Conservation (phyloP, 805 yeast genomes). For the Candida schatavii region DNA sequence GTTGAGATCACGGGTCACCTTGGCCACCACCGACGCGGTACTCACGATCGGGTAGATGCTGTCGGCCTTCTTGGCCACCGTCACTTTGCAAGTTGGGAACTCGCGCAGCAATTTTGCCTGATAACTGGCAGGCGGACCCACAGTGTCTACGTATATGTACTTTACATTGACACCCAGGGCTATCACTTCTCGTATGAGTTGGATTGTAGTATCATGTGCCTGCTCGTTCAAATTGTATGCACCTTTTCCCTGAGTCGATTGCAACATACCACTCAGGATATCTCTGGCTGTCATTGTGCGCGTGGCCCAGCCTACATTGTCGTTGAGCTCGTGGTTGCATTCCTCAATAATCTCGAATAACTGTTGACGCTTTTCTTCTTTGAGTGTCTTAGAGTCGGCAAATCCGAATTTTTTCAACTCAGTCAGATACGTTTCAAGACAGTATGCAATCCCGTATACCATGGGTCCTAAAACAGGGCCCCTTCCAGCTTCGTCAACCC, state of each 20-base stretch:
- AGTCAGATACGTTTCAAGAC: constrained; percentile 51
- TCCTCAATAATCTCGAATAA: constrained; percentile 60
- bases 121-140: constrained; percentile 89
- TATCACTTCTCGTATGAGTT: constrained; percentile 63
- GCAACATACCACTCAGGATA: constrained; percentile 84
- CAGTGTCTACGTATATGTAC: constrained; percentile 89
- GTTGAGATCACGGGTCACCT: constrained; percentile 84
- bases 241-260: constrained; percentile 45
- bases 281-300: constrained; percentile 83
- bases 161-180: constrained; percentile 59
- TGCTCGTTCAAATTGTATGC: constrained; percentile 84
- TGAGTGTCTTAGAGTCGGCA: constrained; percentile 89
- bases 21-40: constrained; percentile 93
- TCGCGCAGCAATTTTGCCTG: constrained; percentile 65
- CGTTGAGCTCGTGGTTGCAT: constrained; percentile 39
- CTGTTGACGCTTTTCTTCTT: constrained; percentile 63
- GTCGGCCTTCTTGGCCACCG: constrained; percentile 95
- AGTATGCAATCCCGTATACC: constrained; percentile 91
- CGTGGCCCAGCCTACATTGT: constrained; percentile 83
- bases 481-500: constrained; percentile 98
- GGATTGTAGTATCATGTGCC: constrained; percentile 93
- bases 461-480: constrained; percentile 98
- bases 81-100: constrained; percentile 70
- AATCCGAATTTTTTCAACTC: constrained; percentile 64
- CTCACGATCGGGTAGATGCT: constrained; percentile 88